phyloP scores from a whole-genome alignment of 78 protist genomes.

The Guillardia theta region DNA sequence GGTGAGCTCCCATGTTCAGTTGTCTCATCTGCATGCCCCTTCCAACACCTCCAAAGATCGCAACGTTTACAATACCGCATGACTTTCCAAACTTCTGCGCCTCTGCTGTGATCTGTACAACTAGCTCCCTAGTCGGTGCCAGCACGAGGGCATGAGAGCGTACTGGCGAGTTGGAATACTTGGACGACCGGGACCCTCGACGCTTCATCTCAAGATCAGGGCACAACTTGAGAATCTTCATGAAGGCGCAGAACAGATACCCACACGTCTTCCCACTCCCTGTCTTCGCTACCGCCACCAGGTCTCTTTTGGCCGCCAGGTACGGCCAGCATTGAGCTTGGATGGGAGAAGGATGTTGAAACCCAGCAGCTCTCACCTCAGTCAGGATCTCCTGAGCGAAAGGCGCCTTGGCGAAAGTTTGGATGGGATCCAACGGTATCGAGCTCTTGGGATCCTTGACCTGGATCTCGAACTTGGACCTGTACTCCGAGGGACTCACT shows the following conservation, averaged over 20 bases:
- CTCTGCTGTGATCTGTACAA: constrained; percentile 83
- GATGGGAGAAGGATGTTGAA: not conserved
- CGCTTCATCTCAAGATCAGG: not conserved
- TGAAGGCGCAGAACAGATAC: constrained; percentile 36
- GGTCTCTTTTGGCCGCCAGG: not conserved
- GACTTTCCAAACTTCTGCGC: constrained; percentile 46
- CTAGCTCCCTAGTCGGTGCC: constrained; percentile 96
- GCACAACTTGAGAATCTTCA: constrained; percentile 7
- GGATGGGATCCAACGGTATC: too few relatives aligned
- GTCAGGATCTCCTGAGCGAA: too few relatives aligned
- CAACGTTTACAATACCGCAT: constrained; percentile 54
- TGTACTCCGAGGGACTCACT: too few relatives aligned
- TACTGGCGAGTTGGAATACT: too few relatives aligned
- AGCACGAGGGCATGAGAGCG: constrained; percentile 72
- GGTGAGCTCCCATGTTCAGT: constrained; percentile 69
- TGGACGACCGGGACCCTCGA: not conserved
- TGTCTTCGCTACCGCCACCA: constrained; percentile 45
- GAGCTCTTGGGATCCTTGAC: too few relatives aligned
- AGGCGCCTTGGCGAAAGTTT: too few relatives aligned
- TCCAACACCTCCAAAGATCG: constrained; percentile 94
- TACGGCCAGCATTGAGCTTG: constrained; percentile 54
- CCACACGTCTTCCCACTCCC: constrained; percentile 54
- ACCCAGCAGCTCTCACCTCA: too few relatives aligned
- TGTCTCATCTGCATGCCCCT: constrained; percentile 71
- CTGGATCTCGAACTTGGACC: too few relatives aligned